Percentiles rank a stretch among this genome's conserved stretches.
phyloP scores from a whole-genome alignment of 345 rosid species.

The Heritiera littoralis region DNA sequence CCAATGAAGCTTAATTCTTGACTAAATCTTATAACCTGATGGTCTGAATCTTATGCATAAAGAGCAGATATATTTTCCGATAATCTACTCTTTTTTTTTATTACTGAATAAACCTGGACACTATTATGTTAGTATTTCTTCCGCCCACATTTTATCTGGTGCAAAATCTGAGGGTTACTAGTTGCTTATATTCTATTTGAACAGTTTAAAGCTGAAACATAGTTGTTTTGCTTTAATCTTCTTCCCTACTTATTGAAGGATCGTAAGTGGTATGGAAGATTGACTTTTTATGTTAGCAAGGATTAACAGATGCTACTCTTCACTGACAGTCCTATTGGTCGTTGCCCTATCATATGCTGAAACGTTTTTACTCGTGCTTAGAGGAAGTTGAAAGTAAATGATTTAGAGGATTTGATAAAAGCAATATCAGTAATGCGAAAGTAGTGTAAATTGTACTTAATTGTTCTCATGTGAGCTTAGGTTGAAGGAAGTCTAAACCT shows the following conservation, averaged over 20 bases:
- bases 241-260: not conserved
- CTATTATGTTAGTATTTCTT: not conserved
- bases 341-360: not conserved
- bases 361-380: not conserved
- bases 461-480: not conserved
- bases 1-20: not conserved
- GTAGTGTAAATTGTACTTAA: not conserved
- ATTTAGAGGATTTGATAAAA: not conserved
- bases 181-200: not conserved
- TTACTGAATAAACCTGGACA: not conserved
- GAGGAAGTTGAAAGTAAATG: not conserved
- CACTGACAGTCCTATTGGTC: not conserved
- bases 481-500: not conserved
- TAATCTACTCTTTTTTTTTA: not conserved
- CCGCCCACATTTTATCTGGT: not conserved
- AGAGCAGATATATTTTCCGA: not conserved
- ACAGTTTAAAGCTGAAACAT: not conserved
- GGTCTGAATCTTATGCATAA: not conserved
- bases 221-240: not conserved
- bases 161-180: not conserved
- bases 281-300: not conserved
- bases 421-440: not conserved
- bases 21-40: not conserved
- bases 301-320: not conserved
- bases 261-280: not conserved